Evolutionary conservation across 441 rosid species (phyloP).

Genomic region (Gossypium trilobum): DNA sequence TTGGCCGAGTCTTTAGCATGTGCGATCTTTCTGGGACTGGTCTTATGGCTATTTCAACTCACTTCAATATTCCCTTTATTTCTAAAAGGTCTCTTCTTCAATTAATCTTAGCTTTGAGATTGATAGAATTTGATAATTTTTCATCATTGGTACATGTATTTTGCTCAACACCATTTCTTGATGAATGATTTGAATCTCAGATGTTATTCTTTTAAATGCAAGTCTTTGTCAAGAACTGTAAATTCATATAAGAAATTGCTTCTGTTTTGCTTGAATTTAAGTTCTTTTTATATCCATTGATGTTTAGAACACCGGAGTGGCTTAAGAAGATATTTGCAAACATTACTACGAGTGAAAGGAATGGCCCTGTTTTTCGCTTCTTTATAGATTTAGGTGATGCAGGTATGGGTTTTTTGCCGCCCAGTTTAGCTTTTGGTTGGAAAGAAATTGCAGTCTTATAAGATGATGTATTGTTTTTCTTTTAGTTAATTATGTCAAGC

Average conservation of each 20-base stretch:
- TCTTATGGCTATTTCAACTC: slow-evolving; percentile 86
- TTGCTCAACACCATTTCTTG: background rate
- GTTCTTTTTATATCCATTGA: background rate
- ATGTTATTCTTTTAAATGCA: background rate
- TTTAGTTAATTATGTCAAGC: slow-evolving; percentile 74
- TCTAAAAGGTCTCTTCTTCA: slow-evolving; percentile 48
- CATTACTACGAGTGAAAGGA: slow-evolving; percentile 74
- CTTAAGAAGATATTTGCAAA: slow-evolving; percentile 72
- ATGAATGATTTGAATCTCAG: background rate
- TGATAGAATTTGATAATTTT: no score
- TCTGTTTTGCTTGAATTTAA: background rate
- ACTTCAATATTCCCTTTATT: slow-evolving; percentile 73
- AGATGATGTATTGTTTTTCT: slow-evolving; percentile 12
- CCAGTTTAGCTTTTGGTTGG: slow-evolving; percentile 1
- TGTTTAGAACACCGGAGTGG: slow-evolving; percentile 79
- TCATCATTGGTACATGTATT: background rate
- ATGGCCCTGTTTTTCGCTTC: slow-evolving; percentile 80
- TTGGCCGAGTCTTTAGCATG: slow-evolving; percentile 94
- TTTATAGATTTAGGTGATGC: slow-evolving; percentile 97
- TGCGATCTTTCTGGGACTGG: slow-evolving; percentile 93
- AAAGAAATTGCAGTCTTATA: slow-evolving; percentile 11
- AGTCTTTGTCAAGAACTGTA: background rate
- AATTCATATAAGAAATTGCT: background rate
- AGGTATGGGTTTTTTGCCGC: slow-evolving; percentile 30
- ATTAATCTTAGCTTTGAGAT: background rate